Percentiles rank a stretch among this genome's conserved stretches.
Conservation (phyloP, 495 filamentous ascomycete species). For the Penicillium taxi region DNA sequence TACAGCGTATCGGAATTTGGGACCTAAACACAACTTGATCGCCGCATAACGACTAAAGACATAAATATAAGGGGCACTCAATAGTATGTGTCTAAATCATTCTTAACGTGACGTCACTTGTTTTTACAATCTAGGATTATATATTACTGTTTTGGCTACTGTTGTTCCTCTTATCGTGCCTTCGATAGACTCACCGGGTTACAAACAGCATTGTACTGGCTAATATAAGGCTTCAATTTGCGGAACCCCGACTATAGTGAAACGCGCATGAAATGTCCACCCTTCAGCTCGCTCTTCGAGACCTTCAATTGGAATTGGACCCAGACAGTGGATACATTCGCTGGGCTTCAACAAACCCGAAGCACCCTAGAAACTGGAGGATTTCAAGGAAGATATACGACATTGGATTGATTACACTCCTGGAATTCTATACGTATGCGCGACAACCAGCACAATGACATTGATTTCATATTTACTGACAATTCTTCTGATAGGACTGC, state of each 20-base stretch:
- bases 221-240: neutral
- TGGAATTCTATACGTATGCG: constrained; percentile 8
- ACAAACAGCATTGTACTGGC: neutral
- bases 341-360: constrained; percentile 7
- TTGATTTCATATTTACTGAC: neutral
- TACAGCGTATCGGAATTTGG: no score
- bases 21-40: no score
- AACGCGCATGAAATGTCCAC: neutral
- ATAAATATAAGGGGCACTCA: no score
- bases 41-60: no score
- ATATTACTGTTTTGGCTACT: no score
- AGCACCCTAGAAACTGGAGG: constrained; percentile 11
- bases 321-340: constrained; percentile 6
- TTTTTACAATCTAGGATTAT: no score
- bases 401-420: constrained; percentile 8
- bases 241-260: neutral
- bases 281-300: neutral
- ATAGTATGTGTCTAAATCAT: no score
- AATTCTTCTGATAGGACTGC: constrained; percentile 13
- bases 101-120: no score
- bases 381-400: constrained; percentile 7
- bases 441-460: neutral
- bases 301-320: constrained; percentile 1
- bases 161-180: neutral
- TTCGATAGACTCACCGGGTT: neutral